phyloP scores from a whole-genome alignment of 2,329 filamentous ascomycete species.

The Pseudohalonectria lignicola region DNA sequence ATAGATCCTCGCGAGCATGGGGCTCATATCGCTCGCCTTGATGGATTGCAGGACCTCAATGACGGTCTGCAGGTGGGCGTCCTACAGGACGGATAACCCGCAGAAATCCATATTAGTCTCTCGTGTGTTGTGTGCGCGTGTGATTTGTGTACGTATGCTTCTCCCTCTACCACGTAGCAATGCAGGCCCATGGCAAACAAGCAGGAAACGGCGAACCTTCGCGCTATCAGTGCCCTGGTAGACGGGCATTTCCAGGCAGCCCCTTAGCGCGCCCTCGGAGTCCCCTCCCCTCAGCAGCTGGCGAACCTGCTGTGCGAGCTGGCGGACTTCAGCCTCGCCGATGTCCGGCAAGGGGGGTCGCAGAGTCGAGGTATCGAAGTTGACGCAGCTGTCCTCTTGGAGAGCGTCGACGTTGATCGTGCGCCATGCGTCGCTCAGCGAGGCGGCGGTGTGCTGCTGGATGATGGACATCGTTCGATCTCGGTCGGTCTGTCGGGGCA shows the following conservation, averaged over 20 bases:
- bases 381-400: constrained; percentile 78
- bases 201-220: constrained; percentile 34
- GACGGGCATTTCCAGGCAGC: constrained; percentile 76
- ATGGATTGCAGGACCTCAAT: constrained; percentile 93
- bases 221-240: constrained; percentile 50
- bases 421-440: constrained; percentile 59
- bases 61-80: constrained; percentile 77
- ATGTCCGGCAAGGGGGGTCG: constrained; percentile 66
- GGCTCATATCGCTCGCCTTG: constrained; percentile 90
- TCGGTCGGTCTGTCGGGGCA: too few relatives aligned
- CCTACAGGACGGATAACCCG: constrained; percentile 38
- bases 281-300: constrained; percentile 83
- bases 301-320: constrained; percentile 68
- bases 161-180: not conserved
- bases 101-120: too few relatives aligned
- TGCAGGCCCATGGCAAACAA: not conserved
- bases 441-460: constrained; percentile 49
- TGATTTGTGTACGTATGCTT: not conserved
- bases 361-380: constrained; percentile 83
- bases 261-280: constrained; percentile 72
- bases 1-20: constrained; percentile 75
- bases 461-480: constrained; percentile 57
- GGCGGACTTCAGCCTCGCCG: constrained; percentile 67
- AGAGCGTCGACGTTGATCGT: constrained; percentile 92
- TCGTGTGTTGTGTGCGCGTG: too few relatives aligned